Conservation (phyloP, 805 yeast genomes). For the Yarrowia bubula region DNA sequence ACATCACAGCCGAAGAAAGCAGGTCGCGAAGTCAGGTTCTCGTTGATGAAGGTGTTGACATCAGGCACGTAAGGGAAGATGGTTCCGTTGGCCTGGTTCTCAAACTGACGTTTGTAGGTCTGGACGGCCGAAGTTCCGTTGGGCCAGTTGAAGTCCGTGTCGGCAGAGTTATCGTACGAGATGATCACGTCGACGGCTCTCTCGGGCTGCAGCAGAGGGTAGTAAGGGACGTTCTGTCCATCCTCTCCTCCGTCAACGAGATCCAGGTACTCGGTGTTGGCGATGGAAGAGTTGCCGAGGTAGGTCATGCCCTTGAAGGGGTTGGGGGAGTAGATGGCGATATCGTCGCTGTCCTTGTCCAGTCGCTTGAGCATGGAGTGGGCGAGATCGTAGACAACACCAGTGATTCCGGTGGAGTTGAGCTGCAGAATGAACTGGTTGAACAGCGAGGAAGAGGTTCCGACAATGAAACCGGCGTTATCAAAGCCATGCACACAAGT, state of each 20-base stretch:
- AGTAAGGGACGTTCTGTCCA: conserved; percentile 59
- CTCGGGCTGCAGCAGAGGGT: conserved; percentile 59
- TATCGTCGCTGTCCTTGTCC: conserved; percentile 54
- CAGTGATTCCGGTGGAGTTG: conserved; percentile 52
- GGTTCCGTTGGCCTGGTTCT: conserved; percentile 52
- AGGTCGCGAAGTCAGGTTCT: conserved; percentile 65
- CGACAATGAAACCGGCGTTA: conserved; percentile 77
- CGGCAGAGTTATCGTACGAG: conserved; percentile 46
- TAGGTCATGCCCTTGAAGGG: conserved; percentile 55
- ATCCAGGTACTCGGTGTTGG: conserved; percentile 43
- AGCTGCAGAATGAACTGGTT: conserved; percentile 61
- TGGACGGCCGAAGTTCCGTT: conserved; percentile 52
- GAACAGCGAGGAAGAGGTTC: conserved; percentile 80
- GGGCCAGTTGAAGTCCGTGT: conserved; percentile 41
- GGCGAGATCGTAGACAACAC: conserved; percentile 48
- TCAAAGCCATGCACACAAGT: conserved; percentile 71
- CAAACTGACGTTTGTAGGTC: conserved; percentile 61
- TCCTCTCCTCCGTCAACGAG: conserved; percentile 78
- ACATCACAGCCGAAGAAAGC: conserved; percentile 83
- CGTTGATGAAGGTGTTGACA: conserved; percentile 53
- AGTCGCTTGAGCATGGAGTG: conserved; percentile 48
- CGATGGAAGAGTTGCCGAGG: conserved; percentile 42
- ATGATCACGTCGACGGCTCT: conserved; percentile 62
- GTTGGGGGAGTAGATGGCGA: conserved; percentile 69
- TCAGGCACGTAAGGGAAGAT: conserved; percentile 83